Evolutionary conservation across 345 rosid genomes (phyloP), one percentile per base, ranked within the genome.

Genomic region (Melastoma malabathricum): DNA sequence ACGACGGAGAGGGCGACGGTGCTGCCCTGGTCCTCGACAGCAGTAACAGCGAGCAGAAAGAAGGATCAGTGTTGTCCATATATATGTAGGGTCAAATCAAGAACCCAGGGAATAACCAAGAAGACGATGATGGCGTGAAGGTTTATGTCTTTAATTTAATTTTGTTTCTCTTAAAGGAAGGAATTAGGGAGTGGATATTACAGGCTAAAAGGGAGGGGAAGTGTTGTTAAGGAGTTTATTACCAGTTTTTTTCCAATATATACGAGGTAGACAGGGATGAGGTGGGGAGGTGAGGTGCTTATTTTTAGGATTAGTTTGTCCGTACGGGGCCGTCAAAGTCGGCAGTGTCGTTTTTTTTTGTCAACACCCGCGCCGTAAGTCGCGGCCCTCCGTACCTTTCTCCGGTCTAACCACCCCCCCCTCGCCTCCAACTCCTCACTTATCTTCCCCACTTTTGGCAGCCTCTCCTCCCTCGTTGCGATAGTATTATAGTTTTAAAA

Each of bases 181-280:
- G 15, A 18, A 38, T 43, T 17, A 39, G 70, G 65, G 53, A 13
- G 8, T 19, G 29, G 56, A 12, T 19, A 43, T 34, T 17, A n/a
- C n/a, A 39, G 75, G 63, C 57, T 51, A 64, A 73, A 67, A 63
- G 27, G 80, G 66, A 50, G 55, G 47, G 51, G 7, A 44, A 62
- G 72, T 70, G 76, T 62, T 66, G 76, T 73, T 70, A 48, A 60
- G 38, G 38, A 31, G 53, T 60, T 4, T 64, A 62, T 68, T 61
- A 51, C 58, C 55, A 56, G 52, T 61, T 60, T 43, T 60, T 43
- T 14, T 53, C 6, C 18, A 20, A 56, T 55, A 44, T 45, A 49
- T 38, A 20, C 46, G 25, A 22, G 25, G n/a, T n/a, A 23, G 56
- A 46, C 18, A 34, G 18, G 17, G 14, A 3, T 13, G 51, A 22